Percentiles rank a stretch among this genome's conserved stretches.
phyloP scores from a whole-genome alignment of 306 rosid genomes.

The Abrus precatorius region DNA sequence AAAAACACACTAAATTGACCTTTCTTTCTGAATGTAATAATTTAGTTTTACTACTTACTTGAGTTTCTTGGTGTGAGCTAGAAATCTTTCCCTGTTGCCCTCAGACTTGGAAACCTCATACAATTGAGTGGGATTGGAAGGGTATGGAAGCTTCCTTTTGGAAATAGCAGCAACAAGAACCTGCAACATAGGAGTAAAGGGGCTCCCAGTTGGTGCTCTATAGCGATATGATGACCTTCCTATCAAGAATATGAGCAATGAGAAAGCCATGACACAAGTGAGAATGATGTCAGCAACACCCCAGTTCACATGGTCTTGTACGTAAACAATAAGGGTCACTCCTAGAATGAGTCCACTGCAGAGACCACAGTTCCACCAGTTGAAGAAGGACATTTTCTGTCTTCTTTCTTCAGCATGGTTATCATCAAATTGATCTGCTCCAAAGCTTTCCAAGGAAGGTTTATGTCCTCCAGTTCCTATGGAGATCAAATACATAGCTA shows the following conservation, averaged over 20 bases:
- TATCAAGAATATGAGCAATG: slow-evolving; percentile 67
- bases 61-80: slow-evolving; percentile 84
- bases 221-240: slow-evolving; percentile 77
- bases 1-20: neutral
- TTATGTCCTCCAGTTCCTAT: slow-evolving; percentile 95
- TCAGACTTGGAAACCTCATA: slow-evolving; percentile 65
- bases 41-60: slow-evolving; percentile 60
- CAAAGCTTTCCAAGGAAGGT: slow-evolving; percentile 90
- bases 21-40: slow-evolving; percentile 1
- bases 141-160: slow-evolving; percentile 74
- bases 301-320: slow-evolving; percentile 86
- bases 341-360: slow-evolving; percentile 87
- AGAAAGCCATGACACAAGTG: slow-evolving; percentile 74
- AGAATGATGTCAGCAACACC: slow-evolving; percentile 76
- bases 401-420: slow-evolving; percentile 67
- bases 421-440: slow-evolving; percentile 96
- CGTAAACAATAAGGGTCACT: slow-evolving; percentile 82
- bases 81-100: slow-evolving; percentile 55
- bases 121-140: slow-evolving; percentile 62
- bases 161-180: slow-evolving; percentile 82
- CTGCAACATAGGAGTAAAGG: slow-evolving; percentile 84
- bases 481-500: slow-evolving; percentile 85
- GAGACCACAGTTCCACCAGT: slow-evolving; percentile 94
- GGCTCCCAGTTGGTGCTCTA: slow-evolving; percentile 76
- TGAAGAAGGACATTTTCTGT: slow-evolving; percentile 91